Conservation (phyloP, 1,284 basidiomycete species). For the Tilletia horrida region DNA sequence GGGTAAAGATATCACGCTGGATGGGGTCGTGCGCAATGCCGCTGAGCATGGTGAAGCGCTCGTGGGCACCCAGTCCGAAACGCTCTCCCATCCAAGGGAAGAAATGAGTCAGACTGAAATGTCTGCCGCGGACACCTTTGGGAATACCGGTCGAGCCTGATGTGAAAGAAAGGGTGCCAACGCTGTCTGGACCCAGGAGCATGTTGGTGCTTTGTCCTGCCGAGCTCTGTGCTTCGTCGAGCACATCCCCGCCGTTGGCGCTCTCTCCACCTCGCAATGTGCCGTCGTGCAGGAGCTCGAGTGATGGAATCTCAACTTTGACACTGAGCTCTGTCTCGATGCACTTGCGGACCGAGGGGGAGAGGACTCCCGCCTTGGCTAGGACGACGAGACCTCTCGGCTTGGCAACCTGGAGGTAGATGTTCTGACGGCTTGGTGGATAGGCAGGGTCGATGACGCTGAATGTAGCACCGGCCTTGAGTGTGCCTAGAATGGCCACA, state of each 20-base stretch:
- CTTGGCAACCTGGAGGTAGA: conserved; percentile 89
- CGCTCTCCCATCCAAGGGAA: conserved; percentile 98
- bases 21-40: conserved; percentile 99
- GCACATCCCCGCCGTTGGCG: conserved; percentile 56
- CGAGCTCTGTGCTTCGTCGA: conserved; percentile 61
- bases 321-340: conserved; percentile 74
- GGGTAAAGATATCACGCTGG: conserved; percentile 98
- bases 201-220: conserved; percentile 63
- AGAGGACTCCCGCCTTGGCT: conserved; percentile 81
- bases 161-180: conserved; percentile 93
- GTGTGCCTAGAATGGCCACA: conserved; percentile 91
- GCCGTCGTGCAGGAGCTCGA: conserved; percentile 67
- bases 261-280: conserved; percentile 65
- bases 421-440: conserved; percentile 87
- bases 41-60: conserved; percentile 96
- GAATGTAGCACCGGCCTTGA: conserved; percentile 96
- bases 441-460: conserved; percentile 99
- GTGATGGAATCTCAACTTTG: conserved; percentile 86
- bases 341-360: conserved; percentile 79
- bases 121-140: conserved; percentile 91
- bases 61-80: conserved; percentile 72
- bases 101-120: conserved; percentile 96
- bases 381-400: conserved; percentile 91
- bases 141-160: conserved; percentile 97
- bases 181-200: conserved; percentile 84